Evolutionary conservation across 2,329 filamentous ascomycete genomes (phyloP), one percentile per base, ranked within the genome.

Genomic region (Microsporum audouinii): DNA sequence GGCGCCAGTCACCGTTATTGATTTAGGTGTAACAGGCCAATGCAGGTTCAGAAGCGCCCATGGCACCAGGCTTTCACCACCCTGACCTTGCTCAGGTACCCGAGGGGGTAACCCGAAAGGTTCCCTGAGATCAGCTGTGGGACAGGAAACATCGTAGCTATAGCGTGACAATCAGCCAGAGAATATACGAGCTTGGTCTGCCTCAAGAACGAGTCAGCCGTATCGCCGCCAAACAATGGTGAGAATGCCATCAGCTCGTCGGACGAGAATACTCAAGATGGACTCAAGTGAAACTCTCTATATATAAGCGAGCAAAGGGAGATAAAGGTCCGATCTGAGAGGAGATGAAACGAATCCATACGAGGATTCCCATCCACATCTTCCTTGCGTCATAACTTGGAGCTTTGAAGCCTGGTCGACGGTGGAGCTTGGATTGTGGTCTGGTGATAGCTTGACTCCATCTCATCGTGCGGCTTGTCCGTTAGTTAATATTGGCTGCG

Each of bases 51-150:
- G 27, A 14, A 29, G 8, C 45, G 23, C 23, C 45, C n/a, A 47
- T 47, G 43, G 43, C 23, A 47, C 43, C 27, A n/a, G 27, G 23
- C 23, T 31, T 31, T 12, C 45, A 51, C 27, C 45, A 31, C 45
- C 45, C 45, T 51, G 45, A 29, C 45, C 45, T 51, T 51, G 45
- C 45, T 51, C 45, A 51, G 45, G 45, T 51, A 51, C 45, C 45
- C 45, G 45, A 51, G 45, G 45, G 8, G 3, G 45, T 31, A 51
- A 51, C 23, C 27, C 23, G 27, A 51, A 51, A 12, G 27, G 23
- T 51, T 51, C 14, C 8, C 23, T 29, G 27, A 29, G 45, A 51
- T 51, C 23, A 31, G 23, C 45, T 5, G 45, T 31, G 45, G 45
- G 31, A 51, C 45, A 51, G 45, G 23, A 51, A 51, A 51, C 45